Conservation (phyloP, 2,329 filamentous ascomycete species). For the Exophiala sideris region DNA sequence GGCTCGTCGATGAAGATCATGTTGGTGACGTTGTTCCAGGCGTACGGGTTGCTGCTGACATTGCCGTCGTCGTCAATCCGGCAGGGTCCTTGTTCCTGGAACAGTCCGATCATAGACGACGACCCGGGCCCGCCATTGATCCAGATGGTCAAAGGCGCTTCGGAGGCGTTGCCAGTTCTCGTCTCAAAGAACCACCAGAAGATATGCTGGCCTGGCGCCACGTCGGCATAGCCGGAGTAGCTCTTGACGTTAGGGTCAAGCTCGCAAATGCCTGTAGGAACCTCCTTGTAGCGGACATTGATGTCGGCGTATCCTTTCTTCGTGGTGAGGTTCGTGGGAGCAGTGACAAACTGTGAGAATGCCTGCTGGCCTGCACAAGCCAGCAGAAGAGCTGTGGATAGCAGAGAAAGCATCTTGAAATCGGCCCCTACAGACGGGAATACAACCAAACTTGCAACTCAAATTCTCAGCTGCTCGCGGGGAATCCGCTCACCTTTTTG, state of each 20-base stretch:
- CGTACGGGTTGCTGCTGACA: constrained; percentile 39
- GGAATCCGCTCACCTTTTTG: too few relatives aligned
- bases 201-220: constrained; percentile 49
- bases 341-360: constrained; percentile 36
- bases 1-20: constrained; percentile 67
- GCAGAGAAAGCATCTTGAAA: constrained; percentile 10
- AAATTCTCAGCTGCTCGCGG: too few relatives aligned
- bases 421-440: background rate
- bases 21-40: constrained; percentile 31
- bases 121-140: constrained; percentile 37
- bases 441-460: background rate
- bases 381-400: constrained; percentile 18
- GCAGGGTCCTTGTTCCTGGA: constrained; percentile 36
- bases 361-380: constrained; percentile 13
- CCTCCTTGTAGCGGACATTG: constrained; percentile 48
- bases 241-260: constrained; percentile 50
- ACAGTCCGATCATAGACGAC: constrained; percentile 35
- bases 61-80: constrained; percentile 38
- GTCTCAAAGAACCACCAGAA: constrained; percentile 48
- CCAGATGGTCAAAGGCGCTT: constrained; percentile 38
- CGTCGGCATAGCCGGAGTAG: constrained; percentile 60
- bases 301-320: constrained; percentile 39
- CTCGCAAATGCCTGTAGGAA: constrained; percentile 47
- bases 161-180: constrained; percentile 32
- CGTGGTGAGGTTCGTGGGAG: constrained; percentile 37